A percentile compares a stretch with the other conserved stretches of the same genome.
Evolutionary conservation across 2,329 filamentous ascomycete species (phyloP).

Genomic region (Fusarium multiceps): DNA sequence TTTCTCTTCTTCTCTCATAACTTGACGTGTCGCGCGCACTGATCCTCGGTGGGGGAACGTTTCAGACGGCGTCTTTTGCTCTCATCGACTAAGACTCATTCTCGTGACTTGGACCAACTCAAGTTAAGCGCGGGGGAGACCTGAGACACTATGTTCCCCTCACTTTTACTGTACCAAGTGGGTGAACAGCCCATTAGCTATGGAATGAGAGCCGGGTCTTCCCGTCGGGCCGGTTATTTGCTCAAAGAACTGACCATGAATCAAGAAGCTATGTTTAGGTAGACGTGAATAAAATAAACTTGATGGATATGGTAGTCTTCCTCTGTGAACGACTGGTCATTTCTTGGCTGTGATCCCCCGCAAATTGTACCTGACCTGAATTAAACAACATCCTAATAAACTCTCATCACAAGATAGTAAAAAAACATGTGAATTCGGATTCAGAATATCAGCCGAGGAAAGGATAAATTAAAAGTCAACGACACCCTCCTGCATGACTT

Average conservation of each 20-base stretch:
- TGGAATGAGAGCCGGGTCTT: conserved; percentile 23
- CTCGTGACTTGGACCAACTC: conserved; percentile 12
- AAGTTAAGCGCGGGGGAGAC: conserved; percentile 18
- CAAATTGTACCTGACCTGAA: conserved; percentile 10
- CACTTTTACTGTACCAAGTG: background rate
- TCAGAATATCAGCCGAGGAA: conserved; percentile 9
- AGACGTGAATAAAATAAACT: no score
- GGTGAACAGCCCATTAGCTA: background rate
- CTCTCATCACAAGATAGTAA: background rate
- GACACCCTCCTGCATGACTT: conserved; percentile 17
- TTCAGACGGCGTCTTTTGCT: conserved; percentile 20
- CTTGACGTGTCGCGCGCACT: conserved; percentile 6
- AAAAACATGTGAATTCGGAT: conserved; percentile 26
- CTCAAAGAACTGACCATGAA: background rate
- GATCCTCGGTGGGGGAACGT: conserved; percentile 8
- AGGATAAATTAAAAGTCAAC: background rate
- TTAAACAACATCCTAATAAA: background rate
- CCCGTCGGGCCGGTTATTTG: conserved; percentile 12
- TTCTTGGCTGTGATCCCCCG: conserved; percentile 3
- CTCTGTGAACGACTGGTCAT: conserved; percentile 15
- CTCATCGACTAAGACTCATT: background rate
- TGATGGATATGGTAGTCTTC: no score
- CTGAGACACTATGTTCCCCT: background rate
- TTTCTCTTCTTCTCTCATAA: background rate
- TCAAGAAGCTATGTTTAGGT: background rate